phyloP scores from a whole-genome alignment of 2,329 filamentous ascomycete species.

The Aspergillus brunneoviolaceus region DNA sequence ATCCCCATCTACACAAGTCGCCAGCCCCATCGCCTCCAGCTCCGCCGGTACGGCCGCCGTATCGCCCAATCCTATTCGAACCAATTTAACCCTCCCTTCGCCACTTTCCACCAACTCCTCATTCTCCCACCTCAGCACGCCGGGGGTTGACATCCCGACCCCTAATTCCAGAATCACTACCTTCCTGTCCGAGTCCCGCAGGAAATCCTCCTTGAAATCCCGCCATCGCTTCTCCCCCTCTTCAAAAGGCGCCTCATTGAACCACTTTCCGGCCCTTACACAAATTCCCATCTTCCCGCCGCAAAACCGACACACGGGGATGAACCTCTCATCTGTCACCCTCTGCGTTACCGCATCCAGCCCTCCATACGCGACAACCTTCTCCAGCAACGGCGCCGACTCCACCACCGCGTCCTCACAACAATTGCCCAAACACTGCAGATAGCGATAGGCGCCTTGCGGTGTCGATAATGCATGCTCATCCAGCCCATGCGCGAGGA shows the following conservation, averaged over 20 bases:
- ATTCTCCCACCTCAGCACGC: slow-evolving; percentile 24
- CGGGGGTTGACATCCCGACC: slow-evolving; percentile 24
- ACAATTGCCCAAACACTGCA: slow-evolving; percentile 25
- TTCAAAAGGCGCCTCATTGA: slow-evolving; percentile 18
- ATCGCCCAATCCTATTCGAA: slow-evolving; percentile 21
- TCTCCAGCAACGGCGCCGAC: slow-evolving; percentile 19
- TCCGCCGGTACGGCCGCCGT: slow-evolving; percentile 22
- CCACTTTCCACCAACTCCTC: slow-evolving; percentile 19
- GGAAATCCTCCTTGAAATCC: slow-evolving; percentile 6
- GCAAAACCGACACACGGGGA: slow-evolving; percentile 20
- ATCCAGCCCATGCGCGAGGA: slow-evolving; percentile 21
- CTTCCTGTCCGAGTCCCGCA: background rate
- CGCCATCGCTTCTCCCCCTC: slow-evolving; percentile 15
- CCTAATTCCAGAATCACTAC: slow-evolving; percentile 24
- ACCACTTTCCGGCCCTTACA: slow-evolving; percentile 24
- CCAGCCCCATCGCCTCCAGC: slow-evolving; percentile 17
- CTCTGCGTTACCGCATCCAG: slow-evolving; percentile 18
- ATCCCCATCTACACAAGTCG: slow-evolving; percentile 18
- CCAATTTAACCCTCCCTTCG: slow-evolving; percentile 11
- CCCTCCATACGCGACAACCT: slow-evolving; percentile 12
- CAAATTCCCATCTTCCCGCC: slow-evolving; percentile 21
- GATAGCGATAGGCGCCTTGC: slow-evolving; percentile 22
- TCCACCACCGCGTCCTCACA: slow-evolving; percentile 19
- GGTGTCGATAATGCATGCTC: slow-evolving; percentile 17
- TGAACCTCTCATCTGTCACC: slow-evolving; percentile 12